Conservation (phyloP, 805 yeast species). For the Cyberlindnera euphorbiiphila region DNA sequence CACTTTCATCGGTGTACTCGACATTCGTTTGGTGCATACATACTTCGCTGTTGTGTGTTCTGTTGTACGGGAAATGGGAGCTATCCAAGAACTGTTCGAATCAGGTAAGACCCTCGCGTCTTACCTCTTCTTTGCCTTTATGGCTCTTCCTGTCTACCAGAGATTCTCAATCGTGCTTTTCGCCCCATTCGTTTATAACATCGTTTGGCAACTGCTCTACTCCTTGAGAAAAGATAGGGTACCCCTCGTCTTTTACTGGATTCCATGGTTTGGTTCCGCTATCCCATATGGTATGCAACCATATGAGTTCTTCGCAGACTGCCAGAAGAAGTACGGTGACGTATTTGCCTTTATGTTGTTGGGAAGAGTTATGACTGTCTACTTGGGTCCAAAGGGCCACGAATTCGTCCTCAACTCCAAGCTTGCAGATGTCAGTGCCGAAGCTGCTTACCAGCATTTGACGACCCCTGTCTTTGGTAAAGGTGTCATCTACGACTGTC, state of each 20-base stretch:
- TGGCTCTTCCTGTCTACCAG: slow-evolving; percentile 34
- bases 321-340: slow-evolving; percentile 85
- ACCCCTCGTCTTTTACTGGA: slow-evolving; percentile 86
- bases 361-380: slow-evolving; percentile 93
- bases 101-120: slow-evolving; percentile 12
- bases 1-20: too few relatives aligned
- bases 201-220: slow-evolving; percentile 63
- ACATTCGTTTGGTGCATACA: too few relatives aligned
- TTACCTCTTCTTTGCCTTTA: slow-evolving; percentile 24
- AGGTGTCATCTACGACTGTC: slow-evolving; percentile 96
- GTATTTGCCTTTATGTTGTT: slow-evolving; percentile 85
- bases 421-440: slow-evolving; percentile 87
- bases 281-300: slow-evolving; percentile 89
- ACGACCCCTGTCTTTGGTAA: slow-evolving; percentile 99
- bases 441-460: slow-evolving; percentile 90
- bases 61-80: slow-evolving; percentile 26
- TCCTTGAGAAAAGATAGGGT: slow-evolving; percentile 78
- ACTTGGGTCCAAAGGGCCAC: slow-evolving; percentile 95
- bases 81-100: slow-evolving; percentile 15
- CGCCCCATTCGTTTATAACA: slow-evolving; percentile 59
- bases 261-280: slow-evolving; percentile 96
- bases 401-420: slow-evolving; percentile 93
- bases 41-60: too few relatives aligned
- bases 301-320: slow-evolving; percentile 77
- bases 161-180: slow-evolving; percentile 32